Base-by-base conservation (phyloP, 192 early-diverging fungal genomes). In the Physocladia obscura region DNA sequence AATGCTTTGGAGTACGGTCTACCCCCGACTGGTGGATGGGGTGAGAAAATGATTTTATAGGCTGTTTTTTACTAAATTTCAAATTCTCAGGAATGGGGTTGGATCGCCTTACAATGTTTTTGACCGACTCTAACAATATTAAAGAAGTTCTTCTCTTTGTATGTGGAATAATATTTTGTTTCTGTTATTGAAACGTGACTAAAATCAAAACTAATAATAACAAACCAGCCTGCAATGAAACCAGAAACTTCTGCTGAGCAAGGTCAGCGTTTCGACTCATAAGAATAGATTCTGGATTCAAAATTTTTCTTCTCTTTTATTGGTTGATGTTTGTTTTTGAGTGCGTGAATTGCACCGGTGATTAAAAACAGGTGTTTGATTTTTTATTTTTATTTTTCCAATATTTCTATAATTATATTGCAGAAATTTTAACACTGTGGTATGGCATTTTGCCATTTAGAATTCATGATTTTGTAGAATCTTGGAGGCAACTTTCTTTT, bases 61-160 rank as follows among this genome's bases (percentile, higher is more conserved):
- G 17, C n/a, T 55, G 35, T 21, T 69, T 26, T 21, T 22, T 21
- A 44, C 3, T 26, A 17, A 13, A 35, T 52, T 58, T 73, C 40
- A 2, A 47, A 27, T 52, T 36, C 47, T 29, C 37, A 80, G 93
- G 94, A 70, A 86, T 96, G 90, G 95, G 95, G 74, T 88, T 98
- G 69, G 95, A 97, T 82, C 92, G 95, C 71, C 76, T 99, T 62
- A 89, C 92, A 75, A 99, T 99, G 97, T 97, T 98, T 89, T 83
- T 99, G 81, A 98, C 97, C 3, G 89, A 98, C 79, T 94, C 94
- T 57, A 92, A 93, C 82, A 97, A 97, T 82, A 97, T 98, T 81
- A 96, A 94, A 81, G 94, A 98, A 83, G 91, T 94, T 54, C 67
- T 88, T 40, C 79, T 87, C 40, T 88, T 87, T 84, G 79, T 81